These are phyloP conservation scores for Thalassiosira sp. DNA, from an alignment of 352 stramenopile genomes.

Conservation along the genomic window DNA sequence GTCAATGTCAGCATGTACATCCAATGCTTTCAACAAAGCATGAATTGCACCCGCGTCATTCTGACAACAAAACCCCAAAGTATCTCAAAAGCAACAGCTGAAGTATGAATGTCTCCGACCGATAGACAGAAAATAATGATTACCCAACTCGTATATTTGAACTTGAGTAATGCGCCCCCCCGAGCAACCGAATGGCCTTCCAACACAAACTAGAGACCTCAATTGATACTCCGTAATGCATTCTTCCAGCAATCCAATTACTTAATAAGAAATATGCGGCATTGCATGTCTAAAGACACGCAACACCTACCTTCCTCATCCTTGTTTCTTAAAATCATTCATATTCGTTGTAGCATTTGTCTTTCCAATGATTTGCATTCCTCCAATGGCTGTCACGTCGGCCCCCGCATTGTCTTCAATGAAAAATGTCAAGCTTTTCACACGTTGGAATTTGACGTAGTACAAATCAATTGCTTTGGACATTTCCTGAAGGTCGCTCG, in stretches of 20 bases:
- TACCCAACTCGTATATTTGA: not conserved
- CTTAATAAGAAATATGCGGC: not conserved
- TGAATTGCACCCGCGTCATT: slow-evolving; percentile 32
- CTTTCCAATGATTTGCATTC: slow-evolving; percentile 67
- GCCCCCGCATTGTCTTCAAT: slow-evolving; percentile 82
- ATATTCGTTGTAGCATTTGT: slow-evolving; percentile 75
- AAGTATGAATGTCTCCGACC: not conserved
- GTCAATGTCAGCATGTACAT: slow-evolving; percentile 25
- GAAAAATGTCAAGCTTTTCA: slow-evolving; percentile 77
- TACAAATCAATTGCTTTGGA: slow-evolving; percentile 62
- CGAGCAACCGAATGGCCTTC: not conserved
- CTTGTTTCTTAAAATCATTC: slow-evolving; percentile 80
- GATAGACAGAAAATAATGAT: slow-evolving; percentile 2
- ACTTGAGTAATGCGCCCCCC: slow-evolving; percentile 3
- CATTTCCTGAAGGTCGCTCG: slow-evolving; percentile 67
- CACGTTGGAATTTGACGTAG: slow-evolving; percentile 81
- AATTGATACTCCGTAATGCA: not conserved
- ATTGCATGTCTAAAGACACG: slow-evolving; percentile 19
- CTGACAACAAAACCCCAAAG: slow-evolving; percentile 18
- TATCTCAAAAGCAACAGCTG: slow-evolving; percentile 13
- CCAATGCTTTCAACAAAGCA: slow-evolving; percentile 3
- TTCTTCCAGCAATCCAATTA: not conserved
- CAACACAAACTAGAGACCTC: not conserved
- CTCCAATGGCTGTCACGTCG: slow-evolving; percentile 72
- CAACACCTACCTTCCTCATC: slow-evolving; percentile 60